A percentile compares a stretch with the other conserved stretches of the same genome.
phyloP scores from a whole-genome alignment of 2,329 filamentous ascomycete genomes.

The Aspergillus sclerotialis region DNA sequence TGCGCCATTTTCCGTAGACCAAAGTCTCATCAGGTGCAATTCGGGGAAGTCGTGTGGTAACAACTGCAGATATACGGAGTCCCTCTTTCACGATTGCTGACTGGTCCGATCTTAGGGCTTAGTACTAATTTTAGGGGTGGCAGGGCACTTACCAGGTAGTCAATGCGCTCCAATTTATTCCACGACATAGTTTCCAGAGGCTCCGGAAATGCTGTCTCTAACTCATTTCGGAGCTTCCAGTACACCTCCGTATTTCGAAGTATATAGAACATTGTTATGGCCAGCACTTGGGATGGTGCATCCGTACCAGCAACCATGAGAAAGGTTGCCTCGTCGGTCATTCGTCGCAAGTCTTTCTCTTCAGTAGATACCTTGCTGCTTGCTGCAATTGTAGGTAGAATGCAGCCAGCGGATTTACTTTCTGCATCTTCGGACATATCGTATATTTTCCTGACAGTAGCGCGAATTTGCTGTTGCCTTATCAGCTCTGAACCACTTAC shows the following conservation, averaged over 20 bases:
- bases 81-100: slow-evolving; percentile 23
- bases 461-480: slow-evolving; percentile 2
- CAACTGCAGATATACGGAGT: slow-evolving; percentile 13
- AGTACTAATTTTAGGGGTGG: neutral
- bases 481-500: no score
- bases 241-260: slow-evolving; percentile 6
- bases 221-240: slow-evolving; percentile 4
- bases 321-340: slow-evolving; percentile 11
- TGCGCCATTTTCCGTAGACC: slow-evolving; percentile 9
- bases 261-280: slow-evolving; percentile 12
- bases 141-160: slow-evolving; percentile 6
- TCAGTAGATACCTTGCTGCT: slow-evolving; percentile 3
- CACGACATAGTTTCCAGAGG: neutral
- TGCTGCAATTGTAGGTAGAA: slow-evolving; percentile 7
- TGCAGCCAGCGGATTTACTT: slow-evolving; percentile 2
- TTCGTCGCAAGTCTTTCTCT: slow-evolving; percentile 4
- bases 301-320: slow-evolving; percentile 10
- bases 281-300: slow-evolving; percentile 8
- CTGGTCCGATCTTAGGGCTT: slow-evolving; percentile 4
- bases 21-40: slow-evolving; percentile 12
- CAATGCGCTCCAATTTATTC: slow-evolving; percentile 4
- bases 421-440: slow-evolving; percentile 1
- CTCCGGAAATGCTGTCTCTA: slow-evolving; percentile 1
- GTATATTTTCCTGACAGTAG: slow-evolving; percentile 2
- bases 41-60: slow-evolving; percentile 14